Evolutionary conservation across 768 basidiomycete species (phyloP).

Genomic region (Cystoderma amianthinum): DNA sequence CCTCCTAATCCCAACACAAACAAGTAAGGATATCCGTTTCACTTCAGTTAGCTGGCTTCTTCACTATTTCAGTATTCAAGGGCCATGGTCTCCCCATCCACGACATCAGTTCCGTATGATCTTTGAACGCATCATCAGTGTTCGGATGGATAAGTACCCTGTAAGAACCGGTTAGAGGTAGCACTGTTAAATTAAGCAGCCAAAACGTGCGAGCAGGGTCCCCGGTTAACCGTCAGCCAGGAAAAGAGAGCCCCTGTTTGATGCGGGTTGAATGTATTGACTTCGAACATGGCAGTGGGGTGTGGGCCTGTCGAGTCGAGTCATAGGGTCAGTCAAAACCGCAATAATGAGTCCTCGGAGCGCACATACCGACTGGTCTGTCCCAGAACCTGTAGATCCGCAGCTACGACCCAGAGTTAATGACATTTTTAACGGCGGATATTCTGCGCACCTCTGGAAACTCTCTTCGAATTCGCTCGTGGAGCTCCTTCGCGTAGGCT

Average conservation of each 20-base stretch:
- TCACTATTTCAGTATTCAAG: constrained; percentile 34
- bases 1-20: no score
- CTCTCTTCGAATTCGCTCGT: constrained; percentile 53
- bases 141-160: constrained; percentile 72
- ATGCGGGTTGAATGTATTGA: constrained; percentile 60
- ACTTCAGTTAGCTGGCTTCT: no score
- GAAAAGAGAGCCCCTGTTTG: constrained; percentile 65
- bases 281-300: constrained; percentile 66
- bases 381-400: constrained; percentile 60
- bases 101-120: constrained; percentile 55
- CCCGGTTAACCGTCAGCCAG: constrained; percentile 61
- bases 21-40: no score
- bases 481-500: constrained; percentile 45
- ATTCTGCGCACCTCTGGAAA: constrained; percentile 67
- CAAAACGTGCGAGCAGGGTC: constrained; percentile 66
- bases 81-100: constrained; percentile 68
- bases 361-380: constrained; percentile 44
- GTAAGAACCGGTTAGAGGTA: neutral
- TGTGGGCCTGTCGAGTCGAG: constrained; percentile 43
- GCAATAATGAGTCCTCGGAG: neutral
- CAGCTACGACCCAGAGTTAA: constrained; percentile 34
- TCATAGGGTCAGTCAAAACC: neutral
- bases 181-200: neutral
- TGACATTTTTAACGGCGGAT: constrained; percentile 1
- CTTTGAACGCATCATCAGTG: constrained; percentile 45